Percentiles rank a stretch among this genome's conserved stretches.
phyloP scores from a whole-genome alignment of 805 yeast species.

The Jamesozyma spencerorum region DNA sequence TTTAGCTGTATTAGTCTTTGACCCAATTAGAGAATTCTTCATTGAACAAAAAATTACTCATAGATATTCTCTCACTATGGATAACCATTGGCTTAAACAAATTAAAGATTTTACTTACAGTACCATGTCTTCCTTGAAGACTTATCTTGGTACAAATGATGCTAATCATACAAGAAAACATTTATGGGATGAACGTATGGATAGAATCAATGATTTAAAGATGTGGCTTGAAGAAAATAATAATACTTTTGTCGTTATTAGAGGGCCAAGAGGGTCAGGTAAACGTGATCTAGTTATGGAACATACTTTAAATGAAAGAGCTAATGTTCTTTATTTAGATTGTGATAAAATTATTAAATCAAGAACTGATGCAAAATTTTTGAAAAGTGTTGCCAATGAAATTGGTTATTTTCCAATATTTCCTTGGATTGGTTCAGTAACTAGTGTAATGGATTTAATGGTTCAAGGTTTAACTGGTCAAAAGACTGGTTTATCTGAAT shows the following conservation, averaged over 20 bases:
- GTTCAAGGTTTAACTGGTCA: constrained; percentile 91
- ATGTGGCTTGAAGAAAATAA: constrained; percentile 81
- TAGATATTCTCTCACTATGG: constrained; percentile 43
- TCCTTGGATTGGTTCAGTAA: constrained; percentile 79
- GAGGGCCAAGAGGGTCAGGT: constrained; percentile 96
- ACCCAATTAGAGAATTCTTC: constrained; percentile 80
- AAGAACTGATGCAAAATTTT: constrained; percentile 60
- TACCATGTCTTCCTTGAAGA: constrained; percentile 32
- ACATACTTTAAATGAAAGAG: constrained; percentile 51
- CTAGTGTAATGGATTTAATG: constrained; percentile 72
- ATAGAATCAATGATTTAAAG: constrained; percentile 56
- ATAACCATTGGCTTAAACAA: constrained; percentile 31
- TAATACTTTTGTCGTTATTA: constrained; percentile 80
- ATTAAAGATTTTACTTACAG: constrained; percentile 32
- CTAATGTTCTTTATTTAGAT: constrained; percentile 59
- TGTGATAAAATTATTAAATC: constrained; percentile 70
- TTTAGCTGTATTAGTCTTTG: constrained; percentile 76
- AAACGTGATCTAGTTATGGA: constrained; percentile 69
- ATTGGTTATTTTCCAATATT: constrained; percentile 90
- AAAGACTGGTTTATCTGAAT: constrained; percentile 79
- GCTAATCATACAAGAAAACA: constrained; percentile 19
- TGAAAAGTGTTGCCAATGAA: constrained; percentile 61
- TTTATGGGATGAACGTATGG: constrained; percentile 65
- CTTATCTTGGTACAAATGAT: constrained; percentile 29
- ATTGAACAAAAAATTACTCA: constrained; percentile 65